Evolutionary conservation across 139 green algal species (phyloP), one percentile per base, ranked within the genome.

Genomic region (Eudorina sp.): DNA sequence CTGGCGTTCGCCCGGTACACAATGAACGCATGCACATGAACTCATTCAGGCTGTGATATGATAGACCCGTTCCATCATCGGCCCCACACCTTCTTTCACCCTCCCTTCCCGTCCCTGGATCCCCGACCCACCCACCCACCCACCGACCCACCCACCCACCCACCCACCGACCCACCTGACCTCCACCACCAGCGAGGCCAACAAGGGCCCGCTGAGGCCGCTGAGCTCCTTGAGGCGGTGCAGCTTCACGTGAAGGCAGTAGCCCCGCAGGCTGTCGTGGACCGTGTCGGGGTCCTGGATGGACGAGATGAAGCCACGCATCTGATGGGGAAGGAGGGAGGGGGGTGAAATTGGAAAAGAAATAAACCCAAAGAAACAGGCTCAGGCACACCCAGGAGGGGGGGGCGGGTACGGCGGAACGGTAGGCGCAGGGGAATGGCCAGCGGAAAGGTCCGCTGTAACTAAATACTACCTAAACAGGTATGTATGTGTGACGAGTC

Each of bases 231-330:
- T 73, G 21, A 85, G 25, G 38, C 78, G 4, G 38, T 74, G 78
- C 55, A 85, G 58, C 58, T 60, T 58, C 23, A 86, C 11, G 80
- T 86, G 80, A 41, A 86, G 80, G 25, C 23, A 19, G 80, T 78
- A 36, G 60, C 3, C 31, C 2, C n/a, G 21, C 60, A 86, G 80
- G 36, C 70, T 48, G 25, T 55, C 43, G 62, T 86, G 45, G 27
- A 86, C 79, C 40, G 31, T 43, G 58, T 86, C 79, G 0, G 79
- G 58, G 60, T 86, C 79, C 79, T 86, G 79, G 29, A 76, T 75
- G 41, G 58, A n/a, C 3, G 6, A 3, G 29, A 86, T 75, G 58
- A 62, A 29, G 58, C 16, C 13, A 19, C 79, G 41, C 58, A 86
- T 62, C 79, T 86, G 79, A 14, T 5, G 73, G 45, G 45, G 45